Conservation (phyloP, 2,329 filamentous ascomycete genomes). For the Allantophomopsis cytisporea region DNA sequence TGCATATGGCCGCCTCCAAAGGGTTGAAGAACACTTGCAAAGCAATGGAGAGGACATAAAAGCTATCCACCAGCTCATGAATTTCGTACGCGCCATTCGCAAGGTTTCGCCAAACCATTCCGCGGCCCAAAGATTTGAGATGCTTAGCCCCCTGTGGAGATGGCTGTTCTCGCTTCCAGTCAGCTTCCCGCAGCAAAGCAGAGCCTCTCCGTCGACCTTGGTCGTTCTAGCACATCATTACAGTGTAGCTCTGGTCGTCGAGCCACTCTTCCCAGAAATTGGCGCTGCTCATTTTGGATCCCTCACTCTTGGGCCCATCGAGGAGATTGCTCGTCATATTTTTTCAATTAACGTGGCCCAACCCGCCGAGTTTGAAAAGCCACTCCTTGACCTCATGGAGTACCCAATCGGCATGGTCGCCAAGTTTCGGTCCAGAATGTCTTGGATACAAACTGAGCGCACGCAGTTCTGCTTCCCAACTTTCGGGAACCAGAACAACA, state of each 20-base stretch:
- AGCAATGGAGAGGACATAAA: conserved; percentile 57
- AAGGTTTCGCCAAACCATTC: conserved; percentile 57
- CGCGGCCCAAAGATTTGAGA: conserved; percentile 77
- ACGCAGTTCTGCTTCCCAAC: conserved; percentile 46
- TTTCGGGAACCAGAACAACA: conserved; percentile 32
- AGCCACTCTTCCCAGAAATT: conserved; percentile 84
- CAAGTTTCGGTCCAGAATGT: conserved; percentile 56
- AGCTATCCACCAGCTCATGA: conserved; percentile 54
- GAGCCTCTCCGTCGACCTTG: conserved; percentile 63
- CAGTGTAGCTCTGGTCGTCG: conserved; percentile 73
- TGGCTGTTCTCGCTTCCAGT: conserved; percentile 97
- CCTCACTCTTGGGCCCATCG: conserved; percentile 66
- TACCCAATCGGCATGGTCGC: conserved; percentile 56
- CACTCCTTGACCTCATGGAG: conserved; percentile 56
- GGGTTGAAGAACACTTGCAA: conserved; percentile 54
- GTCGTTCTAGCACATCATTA: conserved; percentile 86
- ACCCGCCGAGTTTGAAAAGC: conserved; percentile 39
- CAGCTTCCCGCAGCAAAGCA: conserved; percentile 63
- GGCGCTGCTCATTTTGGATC: conserved; percentile 80
- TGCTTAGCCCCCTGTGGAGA: conserved; percentile 73
- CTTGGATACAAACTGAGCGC: conserved; percentile 46
- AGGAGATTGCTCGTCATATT: conserved; percentile 71
- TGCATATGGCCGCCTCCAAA: conserved; percentile 52
- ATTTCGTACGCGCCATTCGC: conserved; percentile 59
- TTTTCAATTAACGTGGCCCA: conserved; percentile 51